Conservation (phyloP, 169 alveolate genomes). For the Plasmodium vivax region DNA sequence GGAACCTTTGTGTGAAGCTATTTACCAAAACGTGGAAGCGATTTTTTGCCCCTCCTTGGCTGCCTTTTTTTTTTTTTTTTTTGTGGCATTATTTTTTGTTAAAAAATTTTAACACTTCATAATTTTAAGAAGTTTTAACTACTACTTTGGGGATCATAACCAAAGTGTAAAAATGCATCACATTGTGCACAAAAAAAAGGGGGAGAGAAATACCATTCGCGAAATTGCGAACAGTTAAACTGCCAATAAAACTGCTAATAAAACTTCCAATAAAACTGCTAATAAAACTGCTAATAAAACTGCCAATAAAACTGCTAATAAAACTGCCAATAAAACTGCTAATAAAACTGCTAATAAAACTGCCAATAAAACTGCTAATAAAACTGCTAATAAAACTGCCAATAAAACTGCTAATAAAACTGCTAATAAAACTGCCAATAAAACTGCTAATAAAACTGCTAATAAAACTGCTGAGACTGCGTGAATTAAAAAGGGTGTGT, state of each 20-base stretch:
- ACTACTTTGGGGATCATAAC: slow-evolving; percentile 1
- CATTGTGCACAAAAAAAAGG: slow-evolving; percentile 2
- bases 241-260: no score
- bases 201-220: neutral
- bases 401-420: no score
- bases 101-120: slow-evolving; percentile 7
- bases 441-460: neutral
- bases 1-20: neutral
- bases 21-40: neutral
- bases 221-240: neutral
- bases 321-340: no score
- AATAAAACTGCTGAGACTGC: neutral
- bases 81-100: neutral
- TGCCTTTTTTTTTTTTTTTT: neutral
- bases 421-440: no score
- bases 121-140: slow-evolving; percentile 4
- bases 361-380: no score
- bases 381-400: no score
- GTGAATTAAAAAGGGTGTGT: neutral
- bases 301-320: no score
- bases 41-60: neutral
- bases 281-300: no score
- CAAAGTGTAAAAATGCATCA: slow-evolving; percentile 14
- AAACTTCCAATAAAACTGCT: no score
- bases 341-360: no score